A percentile compares a stretch with the other conserved stretches of the same genome.
Evolutionary conservation across 2,329 filamentous ascomycete species (phyloP).

Genomic region (Mycosphaerella sp.): DNA sequence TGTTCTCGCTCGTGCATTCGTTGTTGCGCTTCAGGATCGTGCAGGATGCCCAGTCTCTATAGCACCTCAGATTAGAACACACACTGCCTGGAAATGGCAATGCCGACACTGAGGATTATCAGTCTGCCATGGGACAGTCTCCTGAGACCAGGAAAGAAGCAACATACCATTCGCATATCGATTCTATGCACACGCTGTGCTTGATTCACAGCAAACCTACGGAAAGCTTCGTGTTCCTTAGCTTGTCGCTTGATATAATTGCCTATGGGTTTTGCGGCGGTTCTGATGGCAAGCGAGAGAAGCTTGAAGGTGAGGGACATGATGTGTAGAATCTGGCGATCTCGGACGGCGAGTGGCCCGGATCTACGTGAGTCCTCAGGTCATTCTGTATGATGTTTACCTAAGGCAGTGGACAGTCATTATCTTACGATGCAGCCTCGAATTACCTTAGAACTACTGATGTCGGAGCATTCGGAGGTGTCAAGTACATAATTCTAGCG

Average conservation of each 20-base stretch:
- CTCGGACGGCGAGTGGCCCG: neutral
- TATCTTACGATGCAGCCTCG: too few species aligned
- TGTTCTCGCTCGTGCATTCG: constrained; percentile 49
- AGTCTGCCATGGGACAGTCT: too few species aligned
- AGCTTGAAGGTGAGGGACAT: constrained; percentile 64
- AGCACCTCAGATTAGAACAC: too few species aligned
- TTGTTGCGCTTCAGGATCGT: constrained; percentile 53
- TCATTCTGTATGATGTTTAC: neutral
- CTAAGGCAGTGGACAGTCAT: neutral
- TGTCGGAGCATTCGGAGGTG: neutral
- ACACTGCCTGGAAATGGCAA: too few species aligned
- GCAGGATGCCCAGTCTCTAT: constrained; percentile 54
- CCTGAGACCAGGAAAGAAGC: too few species aligned
- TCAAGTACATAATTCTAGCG: neutral
- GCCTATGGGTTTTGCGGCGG: constrained; percentile 62
- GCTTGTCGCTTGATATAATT: constrained; percentile 63
- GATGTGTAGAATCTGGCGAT: constrained; percentile 8
- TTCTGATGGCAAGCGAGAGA: constrained; percentile 58
- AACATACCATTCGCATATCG: constrained; percentile 55
- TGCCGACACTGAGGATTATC: too few species aligned
- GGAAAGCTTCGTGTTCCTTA: constrained; percentile 62
- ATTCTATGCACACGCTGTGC: constrained; percentile 59
- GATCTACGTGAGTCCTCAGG: neutral
- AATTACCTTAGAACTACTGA: too few species aligned
- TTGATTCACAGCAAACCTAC: constrained; percentile 54